Conservation (phyloP, 2,329 filamentous ascomycete species). For the Diaporthe batatas region DNA sequence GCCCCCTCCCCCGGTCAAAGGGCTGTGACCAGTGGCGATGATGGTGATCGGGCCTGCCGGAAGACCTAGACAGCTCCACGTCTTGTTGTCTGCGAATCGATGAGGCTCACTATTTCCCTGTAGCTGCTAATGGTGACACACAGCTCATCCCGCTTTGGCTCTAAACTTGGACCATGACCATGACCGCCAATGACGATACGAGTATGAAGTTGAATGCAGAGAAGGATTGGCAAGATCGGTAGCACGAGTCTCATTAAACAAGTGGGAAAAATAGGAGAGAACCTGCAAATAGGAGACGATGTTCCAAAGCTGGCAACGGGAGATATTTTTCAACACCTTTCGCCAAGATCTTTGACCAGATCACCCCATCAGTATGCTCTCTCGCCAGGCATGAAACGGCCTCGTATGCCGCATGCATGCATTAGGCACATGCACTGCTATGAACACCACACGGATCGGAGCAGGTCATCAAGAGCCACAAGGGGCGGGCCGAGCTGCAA, state of each 20-base stretch:
- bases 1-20: background rate
- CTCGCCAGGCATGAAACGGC: background rate
- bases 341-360: background rate
- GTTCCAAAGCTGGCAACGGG: conserved; percentile 6
- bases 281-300: background rate
- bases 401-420: background rate
- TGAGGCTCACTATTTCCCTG: conserved; percentile 31
- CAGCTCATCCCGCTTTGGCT: conserved; percentile 19
- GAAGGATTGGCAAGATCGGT: conserved; percentile 9
- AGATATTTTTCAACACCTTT: conserved; percentile 8
- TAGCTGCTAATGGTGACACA: conserved; percentile 28
- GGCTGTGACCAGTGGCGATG: background rate
- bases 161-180: conserved; percentile 9
- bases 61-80: background rate
- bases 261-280: conserved; percentile 10
- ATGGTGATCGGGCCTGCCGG: background rate
- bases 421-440: background rate
- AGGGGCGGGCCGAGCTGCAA: conserved; percentile 22
- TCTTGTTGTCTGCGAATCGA: background rate
- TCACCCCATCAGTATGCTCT: background rate
- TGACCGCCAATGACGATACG: conserved; percentile 26
- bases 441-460: background rate
- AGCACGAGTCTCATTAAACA: conserved; percentile 16
- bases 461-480: conserved; percentile 7
- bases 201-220: conserved; percentile 10